phyloP scores from a whole-genome alignment of 164 flowering plant species.

The Tinospora cordifolia region DNA sequence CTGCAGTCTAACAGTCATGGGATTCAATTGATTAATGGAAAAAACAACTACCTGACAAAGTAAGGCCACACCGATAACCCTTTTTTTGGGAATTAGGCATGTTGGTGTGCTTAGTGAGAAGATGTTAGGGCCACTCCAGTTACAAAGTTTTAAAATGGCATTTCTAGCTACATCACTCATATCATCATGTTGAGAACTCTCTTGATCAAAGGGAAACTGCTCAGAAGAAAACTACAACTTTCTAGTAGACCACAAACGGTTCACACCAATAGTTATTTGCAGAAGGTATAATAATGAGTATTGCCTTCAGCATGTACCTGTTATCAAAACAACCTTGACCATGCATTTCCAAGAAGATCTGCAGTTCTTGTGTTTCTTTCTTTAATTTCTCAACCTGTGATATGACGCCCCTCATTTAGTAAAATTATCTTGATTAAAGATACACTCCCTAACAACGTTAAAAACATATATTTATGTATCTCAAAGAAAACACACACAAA shows the following conservation, averaged over 20 bases:
- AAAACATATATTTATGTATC: background rate
- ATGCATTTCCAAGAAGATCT: constrained; percentile 70
- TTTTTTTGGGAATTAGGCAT: too few relatives aligned
- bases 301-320: constrained; percentile 36
- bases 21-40: too few relatives aligned
- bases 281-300: background rate
- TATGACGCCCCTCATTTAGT: constrained; percentile 10
- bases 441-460: background rate
- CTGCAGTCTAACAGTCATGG: too few relatives aligned
- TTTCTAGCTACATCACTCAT: background rate
- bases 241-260: background rate
- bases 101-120: too few relatives aligned
- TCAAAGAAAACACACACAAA: constrained; percentile 2
- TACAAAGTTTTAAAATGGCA: too few relatives aligned
- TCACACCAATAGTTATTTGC: too few relatives aligned
- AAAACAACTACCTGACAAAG: too few relatives aligned
- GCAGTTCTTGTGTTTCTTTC: constrained; percentile 65
- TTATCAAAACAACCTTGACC: constrained; percentile 61
- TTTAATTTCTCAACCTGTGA: constrained; percentile 73
- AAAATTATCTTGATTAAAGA: background rate
- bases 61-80: too few relatives aligned
- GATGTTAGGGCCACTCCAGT: too few relatives aligned
- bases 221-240: background rate
- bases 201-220: background rate
- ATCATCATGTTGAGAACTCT: background rate